Conservation (phyloP, 306 rosid species). For the Vigna unguiculata region DNA sequence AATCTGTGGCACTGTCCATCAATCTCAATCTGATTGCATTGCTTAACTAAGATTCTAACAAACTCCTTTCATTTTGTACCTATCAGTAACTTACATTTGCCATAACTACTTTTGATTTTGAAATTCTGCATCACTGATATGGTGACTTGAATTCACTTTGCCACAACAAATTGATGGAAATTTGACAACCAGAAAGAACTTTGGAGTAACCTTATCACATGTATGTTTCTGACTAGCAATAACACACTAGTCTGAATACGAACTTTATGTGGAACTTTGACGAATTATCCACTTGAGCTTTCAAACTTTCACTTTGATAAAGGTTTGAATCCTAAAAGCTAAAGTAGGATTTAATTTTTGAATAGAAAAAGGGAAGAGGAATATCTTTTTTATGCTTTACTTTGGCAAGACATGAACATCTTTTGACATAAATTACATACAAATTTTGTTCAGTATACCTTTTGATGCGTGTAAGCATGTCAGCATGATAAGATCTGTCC, state of each 20-base stretch:
- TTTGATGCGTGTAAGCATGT: conserved; percentile 35
- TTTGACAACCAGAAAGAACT: not conserved
- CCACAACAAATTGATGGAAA: not conserved
- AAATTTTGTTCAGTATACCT: not conserved
- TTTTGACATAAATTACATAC: not conserved
- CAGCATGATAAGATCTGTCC: conserved; percentile 41
- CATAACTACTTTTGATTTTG: conserved; percentile 24
- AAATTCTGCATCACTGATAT: not conserved
- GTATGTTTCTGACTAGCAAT: not conserved
- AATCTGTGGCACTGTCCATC: conserved; percentile 35
- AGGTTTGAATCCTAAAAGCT: conserved; percentile 28
- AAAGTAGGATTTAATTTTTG: conserved; percentile 4
- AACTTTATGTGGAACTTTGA: not conserved
- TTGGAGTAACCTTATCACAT: not conserved
- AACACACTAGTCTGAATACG: too few species aligned
- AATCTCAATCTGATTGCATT: conserved; percentile 42
- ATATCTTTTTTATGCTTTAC: not conserved
- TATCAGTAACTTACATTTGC: conserved; percentile 16
- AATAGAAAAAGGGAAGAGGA: conserved; percentile 1
- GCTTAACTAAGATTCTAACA: conserved; percentile 34
- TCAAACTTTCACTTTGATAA: not conserved
- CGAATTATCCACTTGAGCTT: not conserved
- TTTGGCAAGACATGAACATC: conserved; percentile 8
- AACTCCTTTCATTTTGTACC: conserved; percentile 20
- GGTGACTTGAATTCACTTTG: not conserved